Evolutionary conservation across 331 rosid genomes (phyloP).

Genomic region (Spiraea crenata): DNA sequence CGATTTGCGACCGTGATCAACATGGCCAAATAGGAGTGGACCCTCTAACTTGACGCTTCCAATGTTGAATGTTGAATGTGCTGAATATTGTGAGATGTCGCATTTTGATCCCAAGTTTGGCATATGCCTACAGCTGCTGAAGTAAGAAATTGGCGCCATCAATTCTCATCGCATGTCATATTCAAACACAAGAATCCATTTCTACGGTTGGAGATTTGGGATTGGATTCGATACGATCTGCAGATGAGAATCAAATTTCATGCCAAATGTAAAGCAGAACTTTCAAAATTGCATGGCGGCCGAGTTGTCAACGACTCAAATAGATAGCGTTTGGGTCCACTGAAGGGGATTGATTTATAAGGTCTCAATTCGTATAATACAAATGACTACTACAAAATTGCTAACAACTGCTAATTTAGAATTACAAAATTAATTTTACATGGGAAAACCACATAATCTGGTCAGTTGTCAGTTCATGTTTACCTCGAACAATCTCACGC

Average conservation of each 20-base stretch:
- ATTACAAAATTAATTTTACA: background rate
- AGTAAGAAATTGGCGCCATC: constrained; percentile 3
- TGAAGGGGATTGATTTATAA: background rate
- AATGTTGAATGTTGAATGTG: background rate
- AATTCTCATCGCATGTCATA: constrained; percentile 10
- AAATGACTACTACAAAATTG: background rate
- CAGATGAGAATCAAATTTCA: background rate
- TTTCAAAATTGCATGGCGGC: constrained; percentile 4
- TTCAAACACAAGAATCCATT: background rate
- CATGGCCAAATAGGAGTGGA: too few relatives aligned
- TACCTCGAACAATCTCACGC: constrained; percentile 76
- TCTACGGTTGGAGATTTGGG: constrained; percentile 4
- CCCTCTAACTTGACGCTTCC: background rate
- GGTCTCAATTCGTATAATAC: background rate
- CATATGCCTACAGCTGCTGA: background rate
- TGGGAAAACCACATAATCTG: background rate
- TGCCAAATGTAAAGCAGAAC: background rate
- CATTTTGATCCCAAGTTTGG: constrained; percentile 11
- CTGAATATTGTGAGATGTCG: background rate
- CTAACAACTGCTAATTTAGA: background rate
- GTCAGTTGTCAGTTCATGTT: constrained; percentile 32
- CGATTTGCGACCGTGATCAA: too few relatives aligned
- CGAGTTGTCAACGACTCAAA: background rate
- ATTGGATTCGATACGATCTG: constrained; percentile 6
- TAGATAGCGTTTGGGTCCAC: constrained; percentile 2